Base-by-base conservation (phyloP, 2,329 filamentous ascomycete species). In the Penicillium sumatraense region DNA sequence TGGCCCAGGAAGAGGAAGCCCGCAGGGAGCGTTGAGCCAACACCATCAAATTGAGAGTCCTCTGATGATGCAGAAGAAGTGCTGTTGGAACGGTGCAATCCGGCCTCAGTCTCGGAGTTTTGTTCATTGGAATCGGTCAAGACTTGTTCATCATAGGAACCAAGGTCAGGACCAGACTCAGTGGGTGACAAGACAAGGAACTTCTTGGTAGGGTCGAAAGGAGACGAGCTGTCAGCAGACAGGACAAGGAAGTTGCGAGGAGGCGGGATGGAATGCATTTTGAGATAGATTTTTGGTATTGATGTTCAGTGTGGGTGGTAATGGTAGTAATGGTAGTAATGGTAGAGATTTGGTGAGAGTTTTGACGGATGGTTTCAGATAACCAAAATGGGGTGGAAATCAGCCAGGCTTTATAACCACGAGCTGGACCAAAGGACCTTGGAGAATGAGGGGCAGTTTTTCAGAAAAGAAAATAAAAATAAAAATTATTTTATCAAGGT, bases 181-280 rank as follows among this genome's bases (percentile, higher is more conserved):
- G 59, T 67, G 42, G 68, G 69, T 44, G 69, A 68, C 58, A 72
- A 54, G 38, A 64, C 61, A 9, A 67, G 62, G 63, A 67, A 67
- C 51, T 65, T 59, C 56, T 60, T 61, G 47, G 41, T 46, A 7
- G 64, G 57, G 49, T 61, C 45, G 33, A 61, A 61, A 1, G 64
- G 64, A 10, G 53, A 53, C 49, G 58, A 59, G 36, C 49, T 55
- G 29, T 51, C 27, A 42, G 62, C 62, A 45, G 65, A 68, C 51
- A 68, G 66, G 29, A 72, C 63, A 56, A 72, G 65, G 60, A 71
- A 72, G 50, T 67, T 66, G 59, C 58, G 53, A 55, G 66, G 62
- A 52, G 69, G 59, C 51, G 68, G 68, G 51, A 62, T 41, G 59
- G 68, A 61, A 57, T 66, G 68, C 69, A 72, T 72, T 57, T 55